phyloP scores from a whole-genome alignment of 2,329 filamentous ascomycete genomes.

The Pyrenophora seminiperda region DNA sequence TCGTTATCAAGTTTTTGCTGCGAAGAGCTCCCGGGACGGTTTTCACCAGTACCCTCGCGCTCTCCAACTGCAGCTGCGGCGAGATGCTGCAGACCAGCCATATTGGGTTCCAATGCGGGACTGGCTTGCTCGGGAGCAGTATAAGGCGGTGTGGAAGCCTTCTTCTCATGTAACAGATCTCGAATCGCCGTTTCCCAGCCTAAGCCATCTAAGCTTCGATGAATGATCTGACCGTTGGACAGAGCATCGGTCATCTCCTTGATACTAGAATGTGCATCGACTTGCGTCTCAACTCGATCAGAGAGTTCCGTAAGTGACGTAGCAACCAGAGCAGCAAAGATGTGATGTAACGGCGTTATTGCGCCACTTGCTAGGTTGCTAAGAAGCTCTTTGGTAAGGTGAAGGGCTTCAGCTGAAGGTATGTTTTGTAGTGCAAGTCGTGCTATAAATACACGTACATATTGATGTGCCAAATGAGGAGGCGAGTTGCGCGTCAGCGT shows the following conservation, averaged over 20 bases:
- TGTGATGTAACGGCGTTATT: slow-evolving; percentile 44
- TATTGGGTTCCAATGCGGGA: slow-evolving; percentile 40
- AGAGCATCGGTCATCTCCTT: slow-evolving; percentile 46
- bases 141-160: slow-evolving; percentile 25
- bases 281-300: slow-evolving; percentile 43
- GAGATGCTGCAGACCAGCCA: slow-evolving; percentile 47
- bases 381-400: slow-evolving; percentile 38
- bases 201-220: slow-evolving; percentile 35
- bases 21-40: slow-evolving; percentile 18
- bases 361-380: slow-evolving; percentile 30
- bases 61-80: slow-evolving; percentile 48
- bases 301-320: slow-evolving; percentile 43
- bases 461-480: slow-evolving; percentile 45
- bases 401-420: slow-evolving; percentile 34
- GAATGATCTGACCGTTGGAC: slow-evolving; percentile 39
- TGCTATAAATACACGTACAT: slow-evolving; percentile 43
- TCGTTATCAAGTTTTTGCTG: slow-evolving; percentile 39
- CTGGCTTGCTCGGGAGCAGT: slow-evolving; percentile 33
- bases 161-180: slow-evolving; percentile 41
- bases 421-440: slow-evolving; percentile 31
- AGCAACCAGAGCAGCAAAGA: slow-evolving; percentile 45
- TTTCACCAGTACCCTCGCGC: slow-evolving; percentile 31
- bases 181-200: slow-evolving; percentile 46
- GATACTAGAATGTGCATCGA: slow-evolving; percentile 43
- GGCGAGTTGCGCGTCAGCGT: slow-evolving; percentile 36